phyloP scores from a whole-genome alignment of 2,329 filamentous ascomycete genomes.

The Diaporthe longicolla region DNA sequence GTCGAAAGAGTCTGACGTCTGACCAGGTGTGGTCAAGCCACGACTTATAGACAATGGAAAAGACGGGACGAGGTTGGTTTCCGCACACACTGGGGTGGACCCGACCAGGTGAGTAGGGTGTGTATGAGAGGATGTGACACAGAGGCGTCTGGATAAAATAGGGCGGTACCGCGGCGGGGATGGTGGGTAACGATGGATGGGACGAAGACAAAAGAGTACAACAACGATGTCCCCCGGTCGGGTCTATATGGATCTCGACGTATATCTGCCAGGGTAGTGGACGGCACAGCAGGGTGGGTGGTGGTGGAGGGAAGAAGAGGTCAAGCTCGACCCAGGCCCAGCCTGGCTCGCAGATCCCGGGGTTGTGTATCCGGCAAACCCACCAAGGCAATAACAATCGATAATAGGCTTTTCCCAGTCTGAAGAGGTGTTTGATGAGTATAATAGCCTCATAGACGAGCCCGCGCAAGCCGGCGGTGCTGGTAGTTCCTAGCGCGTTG shows the following conservation, averaged over 20 bases:
- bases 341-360: slow-evolving; percentile 24
- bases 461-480: slow-evolving; percentile 6
- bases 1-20: background rate
- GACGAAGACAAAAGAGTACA: slow-evolving; percentile 36
- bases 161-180: slow-evolving; percentile 31
- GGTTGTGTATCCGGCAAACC: background rate
- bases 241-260: slow-evolving; percentile 25
- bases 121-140: slow-evolving; percentile 13
- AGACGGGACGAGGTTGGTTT: slow-evolving; percentile 30
- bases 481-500: background rate
- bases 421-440: slow-evolving; percentile 3
- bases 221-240: slow-evolving; percentile 8
- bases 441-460: background rate
- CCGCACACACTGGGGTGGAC: slow-evolving; percentile 15
- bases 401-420: slow-evolving; percentile 12
- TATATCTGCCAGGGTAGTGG: slow-evolving; percentile 16
- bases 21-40: slow-evolving; percentile 21
- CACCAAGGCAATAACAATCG: background rate
- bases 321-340: slow-evolving; percentile 26
- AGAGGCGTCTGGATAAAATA: slow-evolving; percentile 39
- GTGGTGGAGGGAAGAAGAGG: background rate
- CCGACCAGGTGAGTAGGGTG: slow-evolving; percentile 22
- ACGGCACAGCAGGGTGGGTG: slow-evolving; percentile 14
- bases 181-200: slow-evolving; percentile 28
- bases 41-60: slow-evolving; percentile 35